Evolutionary conservation across 1,139 yeast genomes (phyloP).

Genomic region (Candida smagusa): DNA sequence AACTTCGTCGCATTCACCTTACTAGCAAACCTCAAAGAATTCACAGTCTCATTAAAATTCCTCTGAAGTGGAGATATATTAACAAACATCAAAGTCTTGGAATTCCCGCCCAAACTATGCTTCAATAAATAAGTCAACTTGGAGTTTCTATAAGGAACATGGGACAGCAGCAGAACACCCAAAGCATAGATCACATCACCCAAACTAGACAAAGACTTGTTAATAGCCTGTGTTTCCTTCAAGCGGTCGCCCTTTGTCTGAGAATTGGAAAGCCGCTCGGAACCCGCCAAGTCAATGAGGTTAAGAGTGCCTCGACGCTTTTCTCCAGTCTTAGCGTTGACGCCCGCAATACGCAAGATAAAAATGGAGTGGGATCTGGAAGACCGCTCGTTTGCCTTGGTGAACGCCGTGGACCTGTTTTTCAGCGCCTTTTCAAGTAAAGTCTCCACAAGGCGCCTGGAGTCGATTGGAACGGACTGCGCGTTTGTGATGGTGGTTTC

Average conservation of each 20-base stretch:
- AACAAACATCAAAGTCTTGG: constrained; percentile 92
- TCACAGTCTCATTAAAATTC: constrained; percentile 74
- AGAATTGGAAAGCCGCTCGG: constrained; percentile 77
- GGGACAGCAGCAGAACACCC: constrained; percentile 44
- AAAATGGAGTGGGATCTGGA: constrained; percentile 71
- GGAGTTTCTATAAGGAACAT: constrained; percentile 55
- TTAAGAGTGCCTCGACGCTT: constrained; percentile 61
- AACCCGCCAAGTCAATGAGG: constrained; percentile 82
- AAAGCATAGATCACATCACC: constrained; percentile 89
- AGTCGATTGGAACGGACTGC: constrained; percentile 45
- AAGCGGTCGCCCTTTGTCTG: constrained; percentile 79
- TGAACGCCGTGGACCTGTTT: constrained; percentile 77
- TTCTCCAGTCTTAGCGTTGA: constrained; percentile 49
- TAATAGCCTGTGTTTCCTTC: constrained; percentile 85
- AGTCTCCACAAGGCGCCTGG: constrained; percentile 48
- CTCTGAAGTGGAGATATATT: constrained; percentile 68
- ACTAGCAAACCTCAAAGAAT: constrained; percentile 85
- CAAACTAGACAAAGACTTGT: constrained; percentile 80
- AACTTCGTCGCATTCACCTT: constrained; percentile 63
- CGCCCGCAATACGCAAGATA: constrained; percentile 58
- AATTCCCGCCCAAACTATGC: constrained; percentile 78
- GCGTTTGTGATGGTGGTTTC: constrained; percentile 63
- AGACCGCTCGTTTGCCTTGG: constrained; percentile 78
- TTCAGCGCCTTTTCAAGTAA: constrained; percentile 54
- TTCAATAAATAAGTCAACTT: constrained; percentile 79